Evolutionary conservation across 257 asterid genomes (phyloP), one percentile per base, ranked within the genome.

Genomic region (Paraleonurus japonicus): DNA sequence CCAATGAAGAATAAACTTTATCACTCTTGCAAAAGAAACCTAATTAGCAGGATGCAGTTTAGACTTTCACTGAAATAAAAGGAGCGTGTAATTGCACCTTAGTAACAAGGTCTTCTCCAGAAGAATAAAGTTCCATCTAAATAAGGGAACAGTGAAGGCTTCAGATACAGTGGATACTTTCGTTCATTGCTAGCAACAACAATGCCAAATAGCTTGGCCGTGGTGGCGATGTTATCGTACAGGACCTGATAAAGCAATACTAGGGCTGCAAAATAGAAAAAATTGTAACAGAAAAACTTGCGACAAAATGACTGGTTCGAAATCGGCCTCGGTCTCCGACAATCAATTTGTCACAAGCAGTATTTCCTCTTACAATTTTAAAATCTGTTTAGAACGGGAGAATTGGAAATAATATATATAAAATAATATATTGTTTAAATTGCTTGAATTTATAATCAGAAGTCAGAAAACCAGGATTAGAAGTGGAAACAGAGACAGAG

Each of bases 81-180:
- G 19, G 17, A 26, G 19, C 11, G 35, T 48, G 50, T 61, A 66
- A 62, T 32, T 48, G 67, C 75, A 93, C 98, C 95, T 93, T 93
- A 76, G 86, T 69, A 39, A 85, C 68, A 61, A 81, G 88, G 64
- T 93, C 98, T 81, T 93, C 97, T 74, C 95, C 98, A 57, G 97
- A 90, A 32, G 96, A 93, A 79, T 83, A 83, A 67, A 83, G 75
- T 84, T 90, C 97, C 98, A 93, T 93, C 81, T 75, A 75, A 73
- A 85, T 68, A 72, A 15, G 58, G 81, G 78, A 71, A 74, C 72
- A 61, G 72, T 61, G 76, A 79, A 79, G 80, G 86, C 82, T 75
- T 84, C 79, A 90, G 64, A 82, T 74, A 77, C 76, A 71, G 78
- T 60, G 73, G 72, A 55, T 71, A 72, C 72, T 74, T 83, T 73